These are phyloP conservation scores for Silene coronaria DNA, from an alignment of 179 eudicot genomes.

Conservation along the genomic window DNA sequence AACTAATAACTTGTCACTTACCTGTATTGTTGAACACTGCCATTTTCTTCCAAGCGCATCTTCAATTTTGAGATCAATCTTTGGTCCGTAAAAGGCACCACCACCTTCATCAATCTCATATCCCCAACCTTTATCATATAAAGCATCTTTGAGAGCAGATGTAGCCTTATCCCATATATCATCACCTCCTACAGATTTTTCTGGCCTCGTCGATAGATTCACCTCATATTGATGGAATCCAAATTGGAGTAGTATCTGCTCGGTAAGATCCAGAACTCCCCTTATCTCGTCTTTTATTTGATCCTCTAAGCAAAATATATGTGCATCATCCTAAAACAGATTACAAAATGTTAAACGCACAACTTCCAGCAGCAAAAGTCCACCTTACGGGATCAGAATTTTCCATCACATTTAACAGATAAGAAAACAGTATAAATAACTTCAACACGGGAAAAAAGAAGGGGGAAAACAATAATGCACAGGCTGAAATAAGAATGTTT, in stretches of 20 bases:
- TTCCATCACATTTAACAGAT: neutral
- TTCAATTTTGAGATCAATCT: constrained; percentile 97
- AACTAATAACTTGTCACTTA: neutral
- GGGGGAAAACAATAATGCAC: neutral
- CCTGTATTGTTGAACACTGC: constrained; percentile 99
- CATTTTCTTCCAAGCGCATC: constrained; percentile 99
- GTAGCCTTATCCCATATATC: constrained; percentile 97
- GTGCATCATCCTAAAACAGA: constrained; percentile 86
- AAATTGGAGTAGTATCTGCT: constrained; percentile 74
- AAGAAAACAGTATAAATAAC: neutral
- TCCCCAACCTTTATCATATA: constrained; percentile 90
- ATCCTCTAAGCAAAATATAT: constrained; percentile 88
- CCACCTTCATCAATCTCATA: constrained; percentile 94
- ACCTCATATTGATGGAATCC: constrained; percentile 90
- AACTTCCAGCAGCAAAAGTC: neutral
- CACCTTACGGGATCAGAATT: neutral
- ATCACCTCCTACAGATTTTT: constrained; percentile 89
- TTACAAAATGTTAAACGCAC: neutral
- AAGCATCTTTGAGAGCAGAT: constrained; percentile 76
- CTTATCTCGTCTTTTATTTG: constrained; percentile 93
- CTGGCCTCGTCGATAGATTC: constrained; percentile 90
- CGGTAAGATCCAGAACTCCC: constrained; percentile 93
- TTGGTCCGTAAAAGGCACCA: constrained; percentile 97
- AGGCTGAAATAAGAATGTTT: neutral
- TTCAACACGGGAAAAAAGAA: no score